Base-by-base conservation (phyloP, 305 asterid genomes). In the Ilex paraguariensis region DNA sequence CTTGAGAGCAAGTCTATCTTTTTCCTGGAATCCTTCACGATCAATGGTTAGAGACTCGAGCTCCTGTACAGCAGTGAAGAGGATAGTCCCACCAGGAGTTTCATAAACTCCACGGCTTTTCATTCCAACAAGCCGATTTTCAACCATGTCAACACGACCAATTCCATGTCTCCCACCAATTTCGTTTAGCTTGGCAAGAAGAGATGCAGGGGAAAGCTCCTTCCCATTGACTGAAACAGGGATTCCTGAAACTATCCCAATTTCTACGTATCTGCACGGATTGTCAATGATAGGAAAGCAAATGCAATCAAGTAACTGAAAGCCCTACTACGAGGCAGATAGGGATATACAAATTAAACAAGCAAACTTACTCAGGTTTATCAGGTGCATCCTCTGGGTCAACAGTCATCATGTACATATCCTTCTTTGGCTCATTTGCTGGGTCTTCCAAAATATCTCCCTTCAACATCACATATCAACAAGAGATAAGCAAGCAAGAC, bases 21-120 rank as follows among this genome's bases (percentile, higher is more conserved):
- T 92, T 9, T 77, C 75, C 70, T 89, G 96, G 56, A 92, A 80
- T 62, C 91, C 82, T 67, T 92, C 98, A 0, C 97, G 97, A 66
- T 90, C 98, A 11, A 92, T 93, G 2, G 97, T 92, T 6, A 92
- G 88, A 7, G 98, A 89, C 89, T 92, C 98, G 2, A 92, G 95
- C 56, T 92, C 98, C 2, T 82, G 87, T 5, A 63, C 94, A n/a
- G 95, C 97, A 15, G 83, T 17, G 65, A 79, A 92, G 63, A 92
- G 90, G 77, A 92, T 85, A 5, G 98, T 87, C 60, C 97, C 97
- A 7, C 97, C 96, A 0, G 97, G 98, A 28, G 98, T 87, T 79
- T 92, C 98, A 31, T 92, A 89, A 13, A 92, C 98, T 14, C 98
- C 97, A 5, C 97, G 95, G 69, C 98, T 92, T 69, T 92, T 92